Evolutionary conservation across 2,329 filamentous ascomycete species (phyloP), one percentile per base, ranked within the genome.

Genomic region (Arthroderma sp.): DNA sequence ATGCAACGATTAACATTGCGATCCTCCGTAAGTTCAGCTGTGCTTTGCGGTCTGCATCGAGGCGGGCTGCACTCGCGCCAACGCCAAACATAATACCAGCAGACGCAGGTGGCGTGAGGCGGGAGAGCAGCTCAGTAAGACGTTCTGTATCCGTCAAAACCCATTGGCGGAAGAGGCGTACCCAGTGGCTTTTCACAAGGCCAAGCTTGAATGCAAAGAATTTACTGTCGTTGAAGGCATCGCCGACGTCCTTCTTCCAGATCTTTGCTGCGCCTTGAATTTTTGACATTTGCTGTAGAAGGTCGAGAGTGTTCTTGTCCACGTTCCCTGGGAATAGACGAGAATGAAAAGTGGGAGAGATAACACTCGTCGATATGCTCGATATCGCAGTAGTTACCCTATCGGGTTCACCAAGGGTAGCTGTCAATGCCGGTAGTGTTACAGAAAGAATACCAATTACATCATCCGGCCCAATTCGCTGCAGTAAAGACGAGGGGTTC

Each of bases 41-140:
- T 0, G 91, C 90, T 72, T 86, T 93, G 58, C 91, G 85, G 71
- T 98, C 93, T 4, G 94, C 90, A 72, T 98, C 93, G n/a, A 94
- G 81, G 59, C 93, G 81, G 37, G 93, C 93, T 44, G 91, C 94
- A 21, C 88, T 90, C 5, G 93, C 93, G 9, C 94, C 94, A 0
- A 98, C 93, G n/a, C 93, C 93, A 66, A 98, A 98, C 68, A 98
- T 91, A 64, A 98, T 94, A 7, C 93, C 93, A 0, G 94, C 93
- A 13, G 91, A 91, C 1, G 91, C 89, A 4, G 93, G 93, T 2
- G 91, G 81, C 4, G 84, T 84, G 61, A 98, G 81, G 19, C 89
- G 85, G 38, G 81, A 78, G 7, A 97, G 73, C 2, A 96, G 76
- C 61, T 98, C 93, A 0, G 84, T 77, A 73, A 98, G 80, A 51